Conservation (phyloP, 1,284 basidiomycete genomes). For the Tylopilus sp. region DNA sequence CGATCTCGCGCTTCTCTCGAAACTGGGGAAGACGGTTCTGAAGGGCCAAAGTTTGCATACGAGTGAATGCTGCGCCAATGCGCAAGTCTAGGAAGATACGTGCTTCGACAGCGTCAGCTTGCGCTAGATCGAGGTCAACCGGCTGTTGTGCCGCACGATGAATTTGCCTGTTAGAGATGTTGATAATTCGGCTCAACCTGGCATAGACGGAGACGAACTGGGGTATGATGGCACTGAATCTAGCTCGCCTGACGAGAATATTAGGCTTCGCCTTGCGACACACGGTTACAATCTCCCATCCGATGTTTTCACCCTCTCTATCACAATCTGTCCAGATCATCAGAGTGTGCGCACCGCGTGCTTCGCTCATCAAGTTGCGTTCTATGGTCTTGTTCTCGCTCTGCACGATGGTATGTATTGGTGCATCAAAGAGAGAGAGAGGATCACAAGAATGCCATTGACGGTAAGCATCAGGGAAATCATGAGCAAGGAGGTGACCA, state of each 20-base stretch:
- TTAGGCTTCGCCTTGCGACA: constrained; percentile 72
- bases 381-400: constrained; percentile 73
- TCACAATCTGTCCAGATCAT: constrained; percentile 99
- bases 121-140: constrained; percentile 79
- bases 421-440: constrained; percentile 85
- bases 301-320: constrained; percentile 97
- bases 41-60: constrained; percentile 81
- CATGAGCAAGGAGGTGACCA: constrained; percentile 81
- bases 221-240: constrained; percentile 96
- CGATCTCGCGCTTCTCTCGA: constrained; percentile 49
- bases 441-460: constrained; percentile 90
- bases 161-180: constrained; percentile 73
- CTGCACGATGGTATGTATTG: constrained; percentile 60
- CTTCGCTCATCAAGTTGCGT: constrained; percentile 75
- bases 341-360: constrained; percentile 73
- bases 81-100: constrained; percentile 88
- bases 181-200: constrained; percentile 1
- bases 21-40: constrained; percentile 67
- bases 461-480: constrained; percentile 75
- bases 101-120: constrained; percentile 89
- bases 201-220: constrained; percentile 59
- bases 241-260: constrained; percentile 81
- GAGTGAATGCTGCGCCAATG: constrained; percentile 92
- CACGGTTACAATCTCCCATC: constrained; percentile 78
- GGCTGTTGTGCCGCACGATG: constrained; percentile 91